These are phyloP conservation scores for Lachancea thermotolerans DNA, from an alignment of 805 yeast genomes.

Conservation along the genomic window DNA sequence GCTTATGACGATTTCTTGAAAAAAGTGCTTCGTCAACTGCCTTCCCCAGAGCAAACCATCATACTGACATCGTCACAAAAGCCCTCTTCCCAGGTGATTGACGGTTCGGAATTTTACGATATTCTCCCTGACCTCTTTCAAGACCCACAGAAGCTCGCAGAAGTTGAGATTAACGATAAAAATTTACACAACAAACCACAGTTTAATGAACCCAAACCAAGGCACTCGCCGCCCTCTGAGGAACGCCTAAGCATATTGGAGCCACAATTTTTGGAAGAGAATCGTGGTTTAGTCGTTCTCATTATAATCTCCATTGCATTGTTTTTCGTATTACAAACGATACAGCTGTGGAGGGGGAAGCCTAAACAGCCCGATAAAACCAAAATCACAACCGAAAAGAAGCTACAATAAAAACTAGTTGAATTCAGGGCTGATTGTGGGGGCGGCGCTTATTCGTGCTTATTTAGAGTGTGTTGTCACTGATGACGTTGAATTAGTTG, in stretches of 20 bases:
- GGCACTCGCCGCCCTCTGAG: slow-evolving; percentile 15
- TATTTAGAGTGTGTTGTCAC: not conserved
- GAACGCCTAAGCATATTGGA: slow-evolving; percentile 20
- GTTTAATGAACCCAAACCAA: slow-evolving; percentile 30
- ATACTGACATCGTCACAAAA: slow-evolving; percentile 43
- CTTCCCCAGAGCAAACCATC: slow-evolving; percentile 65
- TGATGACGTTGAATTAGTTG: not conserved
- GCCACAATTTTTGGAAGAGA: slow-evolving; percentile 18
- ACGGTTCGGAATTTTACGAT: slow-evolving; percentile 12
- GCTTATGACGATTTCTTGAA: slow-evolving; percentile 44
- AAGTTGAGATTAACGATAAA: slow-evolving; percentile 49
- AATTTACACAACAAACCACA: slow-evolving; percentile 21
- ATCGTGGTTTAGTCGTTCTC: slow-evolving; percentile 15
- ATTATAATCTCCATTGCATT: slow-evolving; percentile 17
- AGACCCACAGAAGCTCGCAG: slow-evolving; percentile 43
- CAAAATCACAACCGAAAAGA: not conserved
- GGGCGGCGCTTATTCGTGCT: not conserved
- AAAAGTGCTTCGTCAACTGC: slow-evolving; percentile 55
- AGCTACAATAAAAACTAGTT: not conserved
- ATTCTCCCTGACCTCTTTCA: slow-evolving; percentile 52
- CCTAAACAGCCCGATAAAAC: not conserved
- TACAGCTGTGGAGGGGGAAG: not conserved
- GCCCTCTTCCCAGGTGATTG: slow-evolving; percentile 12
- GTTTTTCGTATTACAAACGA: not conserved
- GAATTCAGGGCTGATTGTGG: not conserved